Evolutionary conservation across 345 rosid genomes (phyloP), one percentile per base, ranked within the genome.

Genomic region (Durio zibethinus): DNA sequence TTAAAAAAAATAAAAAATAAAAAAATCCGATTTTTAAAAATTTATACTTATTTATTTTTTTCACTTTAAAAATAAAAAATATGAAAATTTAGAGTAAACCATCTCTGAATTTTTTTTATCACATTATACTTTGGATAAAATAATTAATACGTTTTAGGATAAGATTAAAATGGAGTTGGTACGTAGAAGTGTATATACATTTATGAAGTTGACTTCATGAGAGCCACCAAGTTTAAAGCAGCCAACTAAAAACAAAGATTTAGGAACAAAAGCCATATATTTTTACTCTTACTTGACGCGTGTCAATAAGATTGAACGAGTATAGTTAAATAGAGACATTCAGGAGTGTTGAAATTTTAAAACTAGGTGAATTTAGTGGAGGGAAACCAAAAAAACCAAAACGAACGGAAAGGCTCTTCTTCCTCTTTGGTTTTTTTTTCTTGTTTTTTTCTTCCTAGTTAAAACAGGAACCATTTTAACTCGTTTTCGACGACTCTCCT

Each of bases 401-500:
- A 23, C 38, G 5, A 21, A 21, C 4, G 16, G 2, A 12, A 11
- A 1, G 0, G 36, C 65, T 38, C 50, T 21, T 36, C 25, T 73
- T 57, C 66, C 8, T 56, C 29, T 50, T 62, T 36, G 0, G 38
- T 52, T 11, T 20, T n/a, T 15, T 15, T 20, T 4, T 35, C 7
- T 4, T 29, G 1, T 57, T 9, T 4, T 53, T 10, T 45, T 77
- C 50, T 21, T 35, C 54, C 7, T 31, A 66, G 73, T 79, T 80
- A 59, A 61, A 12, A 27, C n/a, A 67, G 4, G 4, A 38, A 43
- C 27, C 76, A 25, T 75, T 75, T 61, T 45, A 36, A 75, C 84
- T 79, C 85, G 85, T 81, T 81, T 79, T 79, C 36, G 67, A 80
- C 73, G 66, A 74, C 80, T 71, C 33, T 6, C 35, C 33, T 21